Evolutionary conservation across 768 basidiomycete species (phyloP).

Genomic region (Leccinum boreale): DNA sequence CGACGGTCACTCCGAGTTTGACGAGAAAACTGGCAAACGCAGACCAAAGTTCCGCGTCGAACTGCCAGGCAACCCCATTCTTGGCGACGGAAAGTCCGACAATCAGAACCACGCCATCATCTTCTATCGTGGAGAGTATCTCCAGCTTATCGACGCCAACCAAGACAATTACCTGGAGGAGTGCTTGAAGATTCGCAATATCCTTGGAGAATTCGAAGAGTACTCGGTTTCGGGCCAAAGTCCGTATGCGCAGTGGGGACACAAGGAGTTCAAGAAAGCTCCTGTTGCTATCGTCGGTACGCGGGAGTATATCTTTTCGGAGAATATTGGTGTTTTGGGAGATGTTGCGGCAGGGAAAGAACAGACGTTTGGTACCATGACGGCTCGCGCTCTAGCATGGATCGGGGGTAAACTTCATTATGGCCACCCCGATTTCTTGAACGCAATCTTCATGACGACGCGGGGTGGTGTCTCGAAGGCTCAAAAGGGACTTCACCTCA

Average conservation of each 20-base stretch:
- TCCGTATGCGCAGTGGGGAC: slow-evolving; percentile 94
- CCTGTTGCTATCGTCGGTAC: slow-evolving; percentile 98
- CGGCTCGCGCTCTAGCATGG: slow-evolving; percentile 92
- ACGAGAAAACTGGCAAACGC: slow-evolving; percentile 82
- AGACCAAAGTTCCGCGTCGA: slow-evolving; percentile 98
- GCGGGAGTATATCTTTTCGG: slow-evolving; percentile 99
- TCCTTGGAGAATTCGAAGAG: slow-evolving; percentile 97
- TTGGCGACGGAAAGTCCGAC: slow-evolving; percentile 98
- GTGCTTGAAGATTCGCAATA: slow-evolving; percentile 97
- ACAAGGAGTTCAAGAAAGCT: slow-evolving; percentile 85
- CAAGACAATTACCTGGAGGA: slow-evolving; percentile 99
- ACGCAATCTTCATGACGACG: slow-evolving; percentile 97
- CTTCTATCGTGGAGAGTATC: slow-evolving; percentile 98
- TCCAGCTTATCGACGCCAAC: slow-evolving; percentile 99
- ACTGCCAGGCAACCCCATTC: slow-evolving; percentile 96
- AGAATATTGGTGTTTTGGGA: slow-evolving; percentile 98
- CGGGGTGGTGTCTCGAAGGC: slow-evolving; percentile 99
- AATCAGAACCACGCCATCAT: slow-evolving; percentile 99
- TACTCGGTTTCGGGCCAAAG: slow-evolving; percentile 87
- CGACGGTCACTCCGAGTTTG: slow-evolving; percentile 95
- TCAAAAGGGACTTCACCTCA: slow-evolving; percentile 96
- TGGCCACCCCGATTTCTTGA: slow-evolving; percentile 98
- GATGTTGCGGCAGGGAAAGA: slow-evolving; percentile 99
- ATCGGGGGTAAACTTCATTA: slow-evolving; percentile 99
- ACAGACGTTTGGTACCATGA: slow-evolving; percentile 99